Base-by-base conservation (phyloP, 2,329 filamentous ascomycete species). In the Penicillium vulpinum region DNA sequence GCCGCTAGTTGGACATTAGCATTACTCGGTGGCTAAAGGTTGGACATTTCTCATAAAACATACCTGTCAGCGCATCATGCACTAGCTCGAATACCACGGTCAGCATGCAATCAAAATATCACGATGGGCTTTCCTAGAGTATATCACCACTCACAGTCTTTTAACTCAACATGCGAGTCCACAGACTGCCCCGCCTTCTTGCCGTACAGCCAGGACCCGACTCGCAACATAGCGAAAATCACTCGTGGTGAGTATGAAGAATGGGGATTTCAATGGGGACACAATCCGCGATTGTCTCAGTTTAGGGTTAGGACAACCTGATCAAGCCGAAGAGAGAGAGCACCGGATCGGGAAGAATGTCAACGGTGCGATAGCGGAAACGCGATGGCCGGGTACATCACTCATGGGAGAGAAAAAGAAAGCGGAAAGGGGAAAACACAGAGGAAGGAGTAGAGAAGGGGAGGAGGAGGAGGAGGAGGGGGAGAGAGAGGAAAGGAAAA, bases 141-240 rank as follows among this genome's bases (percentile, higher is more conserved):
- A 73, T 72, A 62, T 67, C 16, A 29, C 26, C 26, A 56, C 54
- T 56, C 39, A 79, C 77, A 73, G 59, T 79, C 75, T 63, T 83
- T 79, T 47, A 83, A 76, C 73, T 88, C 85, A 60, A 81, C 79
- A 48, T 83, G 67, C 60, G 84, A 80, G 67, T 81, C 83, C 56
- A 87, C 67, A 40, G 82, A 85, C 69, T 80, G 81, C 13, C 80
- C 68, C 22, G 71, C 68, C 67, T 75, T 75, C 57, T 76, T 77
- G 68, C 72, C 72, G 58, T 75, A 77, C n/a, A 79, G 67, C 77
- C 77, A 79, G 52, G 75, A 75, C 51, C 76, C 75, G 51, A 78
- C 70, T 46, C 71, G 67, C 51, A 76, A 66, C 75, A 78, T 78
- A n/a, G 51, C 64, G 57, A 44, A 38, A 39, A 46, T 21, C 31